Evolutionary conservation across 257 asterid genomes (phyloP), one percentile per base, ranked within the genome.

Genomic region (Lycium barbarum): DNA sequence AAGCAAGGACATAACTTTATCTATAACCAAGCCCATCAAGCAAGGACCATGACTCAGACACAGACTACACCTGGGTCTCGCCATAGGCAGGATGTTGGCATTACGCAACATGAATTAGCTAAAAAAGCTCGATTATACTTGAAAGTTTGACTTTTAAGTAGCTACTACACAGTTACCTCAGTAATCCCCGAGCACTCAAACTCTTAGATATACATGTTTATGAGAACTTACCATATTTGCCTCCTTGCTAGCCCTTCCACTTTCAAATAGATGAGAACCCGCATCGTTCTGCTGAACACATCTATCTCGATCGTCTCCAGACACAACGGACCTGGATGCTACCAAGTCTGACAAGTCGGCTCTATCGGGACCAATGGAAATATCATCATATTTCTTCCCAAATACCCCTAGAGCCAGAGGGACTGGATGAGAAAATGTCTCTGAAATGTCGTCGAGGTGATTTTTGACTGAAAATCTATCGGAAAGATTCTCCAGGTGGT

Each of bases 381-480:
- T 71, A 82, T 91, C 89, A 7, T 87, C 86, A 22, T 88, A 85
- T 70, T 87, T 89, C 91, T 87, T 90, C 58, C 87, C 89, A 7
- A 90, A 81, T 20, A 86, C 67, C 15, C 90, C 90, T 4, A 93
- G 92, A 76, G 89, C 92, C 83, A 93, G 88, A 80, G 97, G 98
- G 38, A 97, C 93, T 3, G 98, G 91, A 70, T 90, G 87, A 58
- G 92, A 91, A 72, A 87, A 74, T 83, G 90, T 89, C 68, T 87
- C 88, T 7, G 89, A 76, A 26, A 81, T 88, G 65, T 86, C 70
- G 47, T 83, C 90, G 7, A 72, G 85, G 45, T 80, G 67, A 88
- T 87, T 88, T 84, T 87, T 90, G 79, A 82, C 86, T 12, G 81
- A 49, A 74, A 87, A 74, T 83, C 90, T 89, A 58, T 87, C 88